These are phyloP conservation scores for Backusella tarrabulga DNA, from an alignment of 192 early-diverging fungal genomes.

Conservation along the genomic window DNA sequence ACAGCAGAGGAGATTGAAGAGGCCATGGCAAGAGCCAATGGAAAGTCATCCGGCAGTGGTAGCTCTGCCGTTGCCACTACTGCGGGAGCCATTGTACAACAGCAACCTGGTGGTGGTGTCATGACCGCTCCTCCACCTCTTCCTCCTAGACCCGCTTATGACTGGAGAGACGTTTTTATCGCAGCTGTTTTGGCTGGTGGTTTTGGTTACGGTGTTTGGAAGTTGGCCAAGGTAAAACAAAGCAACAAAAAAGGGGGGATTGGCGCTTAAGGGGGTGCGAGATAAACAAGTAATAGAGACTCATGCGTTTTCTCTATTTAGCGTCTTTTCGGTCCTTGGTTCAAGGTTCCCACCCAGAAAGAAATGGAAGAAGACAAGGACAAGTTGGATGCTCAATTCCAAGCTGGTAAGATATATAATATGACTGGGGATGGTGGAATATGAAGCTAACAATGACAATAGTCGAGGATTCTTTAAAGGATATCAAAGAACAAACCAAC, in stretches of 20 bases:
- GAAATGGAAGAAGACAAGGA: constrained; percentile 73
- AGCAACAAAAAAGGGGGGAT: constrained; percentile 14
- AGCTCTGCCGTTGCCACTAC: constrained; percentile 8
- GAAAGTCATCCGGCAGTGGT: constrained; percentile 26
- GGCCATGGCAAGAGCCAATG: constrained; percentile 70
- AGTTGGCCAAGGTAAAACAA: constrained; percentile 64
- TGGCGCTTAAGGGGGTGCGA: not conserved
- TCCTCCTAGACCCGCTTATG: constrained; percentile 60
- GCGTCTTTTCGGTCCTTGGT: constrained; percentile 57
- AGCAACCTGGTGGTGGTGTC: constrained; percentile 28
- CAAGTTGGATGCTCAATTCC: constrained; percentile 65
- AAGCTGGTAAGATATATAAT: constrained; percentile 33
- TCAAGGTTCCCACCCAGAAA: constrained; percentile 58
- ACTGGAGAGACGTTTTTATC: constrained; percentile 95
- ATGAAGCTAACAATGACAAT: not conserved
- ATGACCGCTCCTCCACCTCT: constrained; percentile 46
- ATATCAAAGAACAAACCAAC: constrained; percentile 66
- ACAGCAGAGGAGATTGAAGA: constrained; percentile 89
- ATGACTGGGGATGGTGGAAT: not conserved
- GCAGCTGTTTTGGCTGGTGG: constrained; percentile 84
- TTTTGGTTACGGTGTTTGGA: constrained; percentile 84
- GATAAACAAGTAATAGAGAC: not conserved
- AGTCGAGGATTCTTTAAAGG: constrained; percentile 46
- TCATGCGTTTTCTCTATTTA: constrained; percentile 30
- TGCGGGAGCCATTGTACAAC: constrained; percentile 10